Percentiles rank a stretch among this genome's conserved stretches.
These are phyloP conservation scores for Dittrichia graveolens DNA, from an alignment of 129 eudicot species.

Conservation along the genomic window DNA sequence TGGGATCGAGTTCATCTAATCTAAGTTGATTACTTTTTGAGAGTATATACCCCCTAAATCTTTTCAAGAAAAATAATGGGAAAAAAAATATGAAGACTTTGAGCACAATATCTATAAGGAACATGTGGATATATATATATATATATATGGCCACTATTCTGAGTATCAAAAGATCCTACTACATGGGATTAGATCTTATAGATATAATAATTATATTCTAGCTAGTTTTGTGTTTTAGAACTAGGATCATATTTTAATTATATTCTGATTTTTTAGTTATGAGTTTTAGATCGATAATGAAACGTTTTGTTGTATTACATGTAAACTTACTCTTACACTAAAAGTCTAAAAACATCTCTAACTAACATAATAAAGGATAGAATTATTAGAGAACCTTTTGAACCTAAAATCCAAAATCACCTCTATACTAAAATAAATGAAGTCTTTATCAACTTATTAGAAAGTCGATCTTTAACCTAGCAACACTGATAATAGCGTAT, in stretches of 20 bases:
- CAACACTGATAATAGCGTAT: no score
- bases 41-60: conserved; percentile 28
- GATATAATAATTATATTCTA: conserved; percentile 1
- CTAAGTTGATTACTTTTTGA: conserved; percentile 24
- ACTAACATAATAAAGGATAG: no score
- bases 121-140: conserved; percentile 31
- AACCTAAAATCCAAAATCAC: no score
- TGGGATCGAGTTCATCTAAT: background rate
- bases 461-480: no score
- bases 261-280: background rate
- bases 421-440: no score
- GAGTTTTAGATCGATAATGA: background rate
- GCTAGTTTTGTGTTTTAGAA: conserved; percentile 12
- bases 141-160: conserved; percentile 36
- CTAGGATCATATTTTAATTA: background rate
- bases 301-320: background rate
- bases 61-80: conserved; percentile 10
- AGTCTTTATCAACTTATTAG: no score
- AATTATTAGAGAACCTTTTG: no score
- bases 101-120: conserved; percentile 36
- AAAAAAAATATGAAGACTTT: conserved; percentile 17
- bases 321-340: no score
- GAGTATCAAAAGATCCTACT: conserved; percentile 37
- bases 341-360: no score
- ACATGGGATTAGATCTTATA: conserved; percentile 40